Conservation (phyloP, 306 rosid species). For the Cicer cuneatum region DNA sequence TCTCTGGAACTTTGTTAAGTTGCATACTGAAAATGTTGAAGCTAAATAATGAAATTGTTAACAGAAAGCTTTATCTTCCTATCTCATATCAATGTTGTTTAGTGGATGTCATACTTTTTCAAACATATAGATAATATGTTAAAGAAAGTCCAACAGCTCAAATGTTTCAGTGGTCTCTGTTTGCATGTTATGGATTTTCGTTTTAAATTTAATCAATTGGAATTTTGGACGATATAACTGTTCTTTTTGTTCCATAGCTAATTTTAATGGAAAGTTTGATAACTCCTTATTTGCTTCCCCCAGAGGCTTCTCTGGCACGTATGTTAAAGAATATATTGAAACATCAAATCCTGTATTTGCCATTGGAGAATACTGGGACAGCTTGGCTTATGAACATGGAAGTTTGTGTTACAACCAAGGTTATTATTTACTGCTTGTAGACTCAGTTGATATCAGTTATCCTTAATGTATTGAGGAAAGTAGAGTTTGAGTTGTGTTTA, state of each 20-base stretch:
- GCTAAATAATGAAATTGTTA: conserved; percentile 23
- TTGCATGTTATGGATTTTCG: conserved; percentile 10
- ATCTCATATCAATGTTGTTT: conserved; percentile 17
- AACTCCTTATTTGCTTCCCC: conserved; percentile 39
- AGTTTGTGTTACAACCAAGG: conserved; percentile 79
- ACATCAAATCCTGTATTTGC: conserved; percentile 71
- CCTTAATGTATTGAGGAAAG: conserved; percentile 23
- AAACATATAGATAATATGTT: conserved; percentile 24
- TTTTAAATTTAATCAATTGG: conserved; percentile 10
- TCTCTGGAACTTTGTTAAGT: background rate
- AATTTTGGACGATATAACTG: conserved; percentile 15
- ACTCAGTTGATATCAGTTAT: conserved; percentile 32
- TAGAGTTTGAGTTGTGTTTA: conserved; percentile 4
- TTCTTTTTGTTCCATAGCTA: conserved; percentile 31
- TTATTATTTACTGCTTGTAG: conserved; percentile 38
- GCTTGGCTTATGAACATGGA: conserved; percentile 68
- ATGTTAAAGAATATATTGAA: conserved; percentile 78
- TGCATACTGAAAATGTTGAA: background rate
- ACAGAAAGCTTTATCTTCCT: background rate
- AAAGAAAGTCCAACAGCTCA: conserved; percentile 9
- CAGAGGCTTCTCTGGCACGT: conserved; percentile 79
- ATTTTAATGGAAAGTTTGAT: conserved; percentile 29
- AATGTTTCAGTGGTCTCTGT: conserved; percentile 20
- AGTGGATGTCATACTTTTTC: background rate
- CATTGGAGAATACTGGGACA: conserved; percentile 90